Conservation (phyloP, 1,284 basidiomycete species). For the Trametes versicolor region DNA sequence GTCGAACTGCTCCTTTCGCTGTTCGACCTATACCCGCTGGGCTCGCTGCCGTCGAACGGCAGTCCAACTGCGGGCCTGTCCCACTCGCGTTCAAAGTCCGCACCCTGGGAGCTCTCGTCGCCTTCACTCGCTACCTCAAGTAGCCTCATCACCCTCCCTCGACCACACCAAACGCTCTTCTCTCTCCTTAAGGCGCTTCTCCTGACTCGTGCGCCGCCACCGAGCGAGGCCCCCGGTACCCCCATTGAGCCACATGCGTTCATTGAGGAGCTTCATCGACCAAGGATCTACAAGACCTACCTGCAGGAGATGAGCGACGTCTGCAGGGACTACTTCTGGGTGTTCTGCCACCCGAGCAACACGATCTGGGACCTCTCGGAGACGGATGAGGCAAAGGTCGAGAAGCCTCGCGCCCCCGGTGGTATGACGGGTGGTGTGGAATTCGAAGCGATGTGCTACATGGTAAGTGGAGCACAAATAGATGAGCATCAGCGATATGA, state of each 20-base stretch:
- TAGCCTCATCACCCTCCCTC: slow-evolving; percentile 67
- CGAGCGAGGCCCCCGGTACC: slow-evolving; percentile 69
- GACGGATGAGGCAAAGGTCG: slow-evolving; percentile 85
- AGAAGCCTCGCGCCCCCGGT: slow-evolving; percentile 93
- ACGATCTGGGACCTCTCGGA: slow-evolving; percentile 87
- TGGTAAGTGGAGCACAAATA: slow-evolving; percentile 63
- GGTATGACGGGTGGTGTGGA: slow-evolving; percentile 99
- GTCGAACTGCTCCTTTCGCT: slow-evolving; percentile 85
- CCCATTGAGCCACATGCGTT: slow-evolving; percentile 87
- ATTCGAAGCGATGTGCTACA: slow-evolving; percentile 96
- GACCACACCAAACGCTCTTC: slow-evolving; percentile 76
- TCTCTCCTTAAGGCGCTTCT: slow-evolving; percentile 76
- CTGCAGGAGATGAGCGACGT: slow-evolving; percentile 90
- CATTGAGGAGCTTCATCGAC: slow-evolving; percentile 84
- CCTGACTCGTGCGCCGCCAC: slow-evolving; percentile 79
- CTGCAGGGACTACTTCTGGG: slow-evolving; percentile 98
- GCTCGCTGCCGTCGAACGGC: slow-evolving; percentile 60
- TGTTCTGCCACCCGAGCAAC: slow-evolving; percentile 97
- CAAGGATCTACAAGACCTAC: slow-evolving; percentile 92
- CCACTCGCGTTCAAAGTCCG: slow-evolving; percentile 40
- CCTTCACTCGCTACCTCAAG: slow-evolving; percentile 48
- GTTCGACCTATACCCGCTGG: slow-evolving; percentile 84
- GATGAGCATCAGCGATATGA: background rate
- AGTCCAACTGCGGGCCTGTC: slow-evolving; percentile 30
- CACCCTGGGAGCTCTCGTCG: slow-evolving; percentile 41